Conservation (phyloP, 495 filamentous ascomycete genomes). For the Penicillium nucicola region DNA sequence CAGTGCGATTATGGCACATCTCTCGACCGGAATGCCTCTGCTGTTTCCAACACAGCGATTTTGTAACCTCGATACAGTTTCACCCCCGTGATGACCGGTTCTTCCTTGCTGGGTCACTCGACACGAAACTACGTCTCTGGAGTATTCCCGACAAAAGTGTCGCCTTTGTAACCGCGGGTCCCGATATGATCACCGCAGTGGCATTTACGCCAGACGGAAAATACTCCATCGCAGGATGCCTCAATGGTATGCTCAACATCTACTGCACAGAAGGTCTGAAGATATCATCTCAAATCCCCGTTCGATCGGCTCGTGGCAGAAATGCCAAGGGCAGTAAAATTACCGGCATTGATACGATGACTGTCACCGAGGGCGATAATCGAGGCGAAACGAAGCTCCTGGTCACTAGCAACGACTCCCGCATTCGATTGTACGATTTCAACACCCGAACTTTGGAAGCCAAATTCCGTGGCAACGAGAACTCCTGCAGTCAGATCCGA, state of each 20-base stretch:
- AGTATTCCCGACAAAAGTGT: slow-evolving; percentile 96
- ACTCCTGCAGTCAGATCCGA: slow-evolving; percentile 86
- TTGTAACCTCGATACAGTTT: slow-evolving; percentile 92
- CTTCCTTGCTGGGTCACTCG: slow-evolving; percentile 90
- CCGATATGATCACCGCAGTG: slow-evolving; percentile 90
- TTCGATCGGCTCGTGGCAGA: slow-evolving; percentile 82
- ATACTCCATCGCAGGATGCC: slow-evolving; percentile 81
- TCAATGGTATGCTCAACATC: slow-evolving; percentile 84
- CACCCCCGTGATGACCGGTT: slow-evolving; percentile 95
- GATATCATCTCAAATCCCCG: slow-evolving; percentile 78
- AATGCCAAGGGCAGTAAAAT: slow-evolving; percentile 98
- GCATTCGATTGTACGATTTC: slow-evolving; percentile 87
- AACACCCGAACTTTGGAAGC: slow-evolving; percentile 77
- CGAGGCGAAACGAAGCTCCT: slow-evolving; percentile 79
- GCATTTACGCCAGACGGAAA: slow-evolving; percentile 91
- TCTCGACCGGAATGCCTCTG: slow-evolving; percentile 83
- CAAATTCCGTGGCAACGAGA: slow-evolving; percentile 92
- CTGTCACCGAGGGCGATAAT: slow-evolving; percentile 55
- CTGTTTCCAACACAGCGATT: slow-evolving; percentile 95
- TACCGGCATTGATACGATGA: slow-evolving; percentile 83
- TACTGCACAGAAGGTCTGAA: slow-evolving; percentile 95
- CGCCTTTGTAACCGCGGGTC: slow-evolving; percentile 77
- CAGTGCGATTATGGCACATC: slow-evolving; percentile 91
- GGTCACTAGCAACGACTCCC: slow-evolving; percentile 92
- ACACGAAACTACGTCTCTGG: slow-evolving; percentile 91